Percentiles rank a stretch among this genome's conserved stretches.
Evolutionary conservation across 768 basidiomycete genomes (phyloP).

Genomic region (Lactifluus piperatus): DNA sequence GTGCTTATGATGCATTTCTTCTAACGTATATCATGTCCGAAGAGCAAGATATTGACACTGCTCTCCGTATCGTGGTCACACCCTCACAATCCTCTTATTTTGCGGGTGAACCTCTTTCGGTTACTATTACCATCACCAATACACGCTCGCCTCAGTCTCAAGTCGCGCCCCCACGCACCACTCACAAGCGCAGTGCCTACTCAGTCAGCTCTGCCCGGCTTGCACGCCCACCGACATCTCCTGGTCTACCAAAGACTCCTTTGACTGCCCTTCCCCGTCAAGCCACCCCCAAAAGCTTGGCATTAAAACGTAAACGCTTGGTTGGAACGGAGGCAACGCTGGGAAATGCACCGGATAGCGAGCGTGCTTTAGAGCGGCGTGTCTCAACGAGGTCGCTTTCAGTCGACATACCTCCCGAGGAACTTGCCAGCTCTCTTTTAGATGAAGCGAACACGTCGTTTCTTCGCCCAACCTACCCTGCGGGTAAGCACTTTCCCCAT

Average conservation of each 20-base stretch:
- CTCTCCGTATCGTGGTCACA: constrained; percentile 56
- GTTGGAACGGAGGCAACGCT: constrained; percentile 37
- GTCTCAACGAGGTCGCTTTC: constrained; percentile 48
- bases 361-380: constrained; percentile 14
- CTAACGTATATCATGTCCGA: constrained; percentile 12
- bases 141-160: constrained; percentile 46
- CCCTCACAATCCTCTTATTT: constrained; percentile 88
- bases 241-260: constrained; percentile 48
- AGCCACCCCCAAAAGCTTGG: constrained; percentile 3
- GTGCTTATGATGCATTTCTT: too few relatives aligned
- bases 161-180: constrained; percentile 30
- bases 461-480: constrained; percentile 11
- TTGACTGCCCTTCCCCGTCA: constrained; percentile 28
- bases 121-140: constrained; percentile 83
- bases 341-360: constrained; percentile 22
- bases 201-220: constrained; percentile 79
- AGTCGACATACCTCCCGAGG: constrained; percentile 47
- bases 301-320: constrained; percentile 38
- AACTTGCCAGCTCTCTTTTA: constrained; percentile 26
- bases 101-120: constrained; percentile 82
- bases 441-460: constrained; percentile 6
- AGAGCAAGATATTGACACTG: constrained; percentile 8
- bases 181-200: constrained; percentile 66
- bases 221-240: constrained; percentile 75
- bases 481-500: constrained; percentile 1